These are phyloP conservation scores for Hypoxylon sp. DNA, from an alignment of 2,329 filamentous ascomycete genomes.

Conservation along the genomic window DNA sequence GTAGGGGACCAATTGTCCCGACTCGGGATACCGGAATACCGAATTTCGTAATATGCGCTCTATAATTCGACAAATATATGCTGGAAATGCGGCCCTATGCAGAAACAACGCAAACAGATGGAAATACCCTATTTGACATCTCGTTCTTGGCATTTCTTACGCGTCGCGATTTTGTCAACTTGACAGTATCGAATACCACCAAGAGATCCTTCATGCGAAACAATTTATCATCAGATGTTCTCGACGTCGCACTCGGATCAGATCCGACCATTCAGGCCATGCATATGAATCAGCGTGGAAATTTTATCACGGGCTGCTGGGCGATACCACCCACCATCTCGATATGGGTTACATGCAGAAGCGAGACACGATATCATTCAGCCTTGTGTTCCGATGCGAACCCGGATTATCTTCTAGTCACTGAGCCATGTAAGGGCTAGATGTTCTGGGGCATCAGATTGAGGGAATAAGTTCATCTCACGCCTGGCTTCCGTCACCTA, in stretches of 20 bases:
- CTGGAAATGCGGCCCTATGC: conserved; percentile 5
- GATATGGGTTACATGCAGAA: conserved; percentile 11
- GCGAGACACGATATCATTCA: conserved; percentile 26
- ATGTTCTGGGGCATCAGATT: conserved; percentile 11
- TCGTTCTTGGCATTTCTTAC: conserved; percentile 30
- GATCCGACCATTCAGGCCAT: conserved; percentile 33
- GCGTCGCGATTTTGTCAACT: conserved; percentile 17
- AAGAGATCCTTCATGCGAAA: conserved; percentile 22
- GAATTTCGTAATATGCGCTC: neutral
- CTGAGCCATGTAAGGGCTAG: conserved; percentile 6
- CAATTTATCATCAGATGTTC: conserved; percentile 17
- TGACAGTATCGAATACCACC: conserved; percentile 11
- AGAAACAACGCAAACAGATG: conserved; percentile 6
- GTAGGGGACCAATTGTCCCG: neutral
- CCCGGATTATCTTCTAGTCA: conserved; percentile 29
- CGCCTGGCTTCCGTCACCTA: conserved; percentile 1
- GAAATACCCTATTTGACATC: conserved; percentile 23
- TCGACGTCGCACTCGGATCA: conserved; percentile 26
- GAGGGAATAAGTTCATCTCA: conserved; percentile 12
- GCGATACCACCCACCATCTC: conserved; percentile 28
- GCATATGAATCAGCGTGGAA: conserved; percentile 19
- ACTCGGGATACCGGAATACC: neutral
- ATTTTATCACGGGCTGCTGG: conserved; percentile 7
- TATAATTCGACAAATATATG: neutral
- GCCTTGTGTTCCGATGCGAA: conserved; percentile 7